A percentile compares a stretch with the other conserved stretches of the same genome.
Conservation (phyloP, 2,329 filamentous ascomycete species). For the Rachicladosporium sp. region DNA sequence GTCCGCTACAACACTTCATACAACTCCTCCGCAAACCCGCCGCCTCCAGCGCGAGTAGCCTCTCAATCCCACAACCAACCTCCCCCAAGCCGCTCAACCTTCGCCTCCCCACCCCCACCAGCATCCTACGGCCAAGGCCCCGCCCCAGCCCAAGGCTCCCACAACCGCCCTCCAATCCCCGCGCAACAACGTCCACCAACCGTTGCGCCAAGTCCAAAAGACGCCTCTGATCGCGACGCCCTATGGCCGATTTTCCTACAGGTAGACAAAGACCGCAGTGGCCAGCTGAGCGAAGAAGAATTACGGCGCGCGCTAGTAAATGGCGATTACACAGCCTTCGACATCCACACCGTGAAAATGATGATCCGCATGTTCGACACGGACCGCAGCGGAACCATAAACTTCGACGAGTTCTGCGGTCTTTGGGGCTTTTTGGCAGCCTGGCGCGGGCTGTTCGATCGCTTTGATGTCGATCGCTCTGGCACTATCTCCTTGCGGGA, state of each 20-base stretch:
- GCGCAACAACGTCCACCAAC: constrained; percentile 31
- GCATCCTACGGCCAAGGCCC: constrained; percentile 40
- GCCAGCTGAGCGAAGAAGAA: constrained; percentile 74
- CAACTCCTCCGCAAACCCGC: constrained; percentile 14
- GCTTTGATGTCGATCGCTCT: constrained; percentile 77
- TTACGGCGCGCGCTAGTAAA: constrained; percentile 87
- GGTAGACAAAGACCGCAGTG: constrained; percentile 74
- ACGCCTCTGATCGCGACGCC: constrained; percentile 53
- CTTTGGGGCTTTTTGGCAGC: constrained; percentile 92
- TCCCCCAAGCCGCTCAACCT: constrained; percentile 12
- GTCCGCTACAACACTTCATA: constrained; percentile 17
- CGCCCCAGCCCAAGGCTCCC: constrained; percentile 48
- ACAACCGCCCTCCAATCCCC: constrained; percentile 46
- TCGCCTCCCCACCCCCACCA: constrained; percentile 38
- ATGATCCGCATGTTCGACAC: constrained; percentile 99
- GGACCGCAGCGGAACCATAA: constrained; percentile 76
- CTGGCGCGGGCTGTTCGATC: constrained; percentile 89
- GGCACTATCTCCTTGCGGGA: constrained; percentile 79
- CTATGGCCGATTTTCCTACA: constrained; percentile 78
- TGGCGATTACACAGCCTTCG: constrained; percentile 89
- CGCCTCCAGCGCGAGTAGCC: constrained; percentile 5
- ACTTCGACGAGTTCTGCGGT: constrained; percentile 90
- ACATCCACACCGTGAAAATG: constrained; percentile 88
- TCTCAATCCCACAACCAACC: constrained; percentile 11
- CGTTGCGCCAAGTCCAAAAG: constrained; percentile 38